These are phyloP conservation scores for Clarireedia homoeocarpa DNA, from an alignment of 2,329 filamentous ascomycete species.

Conservation along the genomic window DNA sequence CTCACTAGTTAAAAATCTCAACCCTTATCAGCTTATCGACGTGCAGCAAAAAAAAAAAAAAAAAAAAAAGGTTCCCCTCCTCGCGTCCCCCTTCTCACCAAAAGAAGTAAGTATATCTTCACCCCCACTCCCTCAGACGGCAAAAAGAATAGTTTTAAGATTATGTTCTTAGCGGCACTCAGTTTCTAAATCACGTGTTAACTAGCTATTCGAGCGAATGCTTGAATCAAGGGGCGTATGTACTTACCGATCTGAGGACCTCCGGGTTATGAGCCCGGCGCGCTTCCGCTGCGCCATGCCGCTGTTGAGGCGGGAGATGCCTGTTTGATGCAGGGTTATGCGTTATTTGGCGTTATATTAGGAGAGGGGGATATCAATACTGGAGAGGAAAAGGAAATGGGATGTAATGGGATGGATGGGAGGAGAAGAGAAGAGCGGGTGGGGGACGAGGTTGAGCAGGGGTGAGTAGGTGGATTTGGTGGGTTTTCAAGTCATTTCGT, in stretches of 20 bases:
- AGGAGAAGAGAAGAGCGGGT: too few species aligned
- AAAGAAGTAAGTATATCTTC: background rate
- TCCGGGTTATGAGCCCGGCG: constrained; percentile 33
- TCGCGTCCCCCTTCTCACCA: background rate
- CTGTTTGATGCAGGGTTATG: background rate
- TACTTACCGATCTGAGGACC: constrained; percentile 26
- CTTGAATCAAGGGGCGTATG: too few species aligned
- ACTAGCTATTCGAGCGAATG: too few species aligned
- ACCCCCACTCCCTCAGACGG: background rate
- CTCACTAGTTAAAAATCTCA: too few species aligned
- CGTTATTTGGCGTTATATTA: background rate
- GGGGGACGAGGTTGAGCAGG: too few species aligned
- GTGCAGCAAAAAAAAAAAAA: background rate
- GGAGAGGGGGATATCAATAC: too few species aligned
- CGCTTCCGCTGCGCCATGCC: constrained; percentile 27
- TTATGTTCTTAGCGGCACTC: constrained; percentile 24
- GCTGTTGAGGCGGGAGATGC: too few species aligned
- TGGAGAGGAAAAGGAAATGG: too few species aligned
- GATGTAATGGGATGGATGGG: too few species aligned
- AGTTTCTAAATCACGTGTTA: constrained; percentile 18
- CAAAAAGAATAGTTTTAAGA: background rate
- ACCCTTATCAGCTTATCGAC: too few species aligned
- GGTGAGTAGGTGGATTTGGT: too few species aligned
- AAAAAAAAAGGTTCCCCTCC: background rate
- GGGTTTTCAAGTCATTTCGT: too few species aligned